Evolutionary conservation across 164 flowering plant genomes (phyloP).

Genomic region (Berberis vulgaris): DNA sequence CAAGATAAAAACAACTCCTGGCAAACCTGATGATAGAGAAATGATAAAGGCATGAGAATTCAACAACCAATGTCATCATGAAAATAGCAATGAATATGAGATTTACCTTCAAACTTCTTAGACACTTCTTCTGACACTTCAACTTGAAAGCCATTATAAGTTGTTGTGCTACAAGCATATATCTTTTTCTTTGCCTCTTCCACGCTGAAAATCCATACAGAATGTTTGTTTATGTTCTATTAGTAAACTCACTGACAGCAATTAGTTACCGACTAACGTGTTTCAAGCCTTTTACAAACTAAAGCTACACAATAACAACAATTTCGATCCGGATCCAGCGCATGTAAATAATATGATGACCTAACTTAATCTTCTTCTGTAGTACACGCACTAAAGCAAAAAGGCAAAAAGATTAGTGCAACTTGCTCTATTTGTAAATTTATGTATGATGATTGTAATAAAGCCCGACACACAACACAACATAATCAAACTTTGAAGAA

Average conservation of each 20-base stretch:
- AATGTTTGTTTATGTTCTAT: background rate
- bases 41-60: slow-evolving; percentile 6
- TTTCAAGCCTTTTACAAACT: background rate
- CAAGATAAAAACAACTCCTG: slow-evolving; percentile 79
- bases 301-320: too few relatives aligned
- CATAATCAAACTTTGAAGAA: background rate
- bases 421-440: too few relatives aligned
- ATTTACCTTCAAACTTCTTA: slow-evolving; percentile 60
- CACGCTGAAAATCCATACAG: slow-evolving; percentile 30
- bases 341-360: too few relatives aligned
- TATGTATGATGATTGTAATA: too few relatives aligned
- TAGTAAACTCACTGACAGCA: background rate
- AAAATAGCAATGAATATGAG: background rate
- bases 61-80: background rate
- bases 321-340: too few relatives aligned
- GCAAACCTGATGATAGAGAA: slow-evolving; percentile 43
- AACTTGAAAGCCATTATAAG: slow-evolving; percentile 86
- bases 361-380: too few relatives aligned
- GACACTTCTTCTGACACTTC: slow-evolving; percentile 75
- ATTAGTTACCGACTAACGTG: background rate
- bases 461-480: background rate
- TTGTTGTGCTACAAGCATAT: slow-evolving; percentile 94
- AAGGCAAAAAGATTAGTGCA: too few relatives aligned
- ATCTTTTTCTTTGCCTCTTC: slow-evolving; percentile 88
- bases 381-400: too few relatives aligned